Evolutionary conservation across 441 rosid species (phyloP).

Genomic region (Hura crepitans): DNA sequence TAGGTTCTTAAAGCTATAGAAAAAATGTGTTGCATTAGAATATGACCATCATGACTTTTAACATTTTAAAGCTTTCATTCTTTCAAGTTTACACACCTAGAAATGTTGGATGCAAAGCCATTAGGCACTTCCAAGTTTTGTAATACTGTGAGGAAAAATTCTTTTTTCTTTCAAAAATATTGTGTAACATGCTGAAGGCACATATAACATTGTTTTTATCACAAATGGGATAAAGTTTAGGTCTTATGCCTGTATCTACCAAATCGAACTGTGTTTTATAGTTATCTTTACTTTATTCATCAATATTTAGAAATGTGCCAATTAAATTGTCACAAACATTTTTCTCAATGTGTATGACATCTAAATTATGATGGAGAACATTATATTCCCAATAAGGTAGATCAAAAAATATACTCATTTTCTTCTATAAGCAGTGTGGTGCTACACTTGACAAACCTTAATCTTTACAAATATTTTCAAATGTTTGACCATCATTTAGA

Average conservation of each 20-base stretch:
- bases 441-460: no score
- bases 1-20: no score
- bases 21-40: no score
- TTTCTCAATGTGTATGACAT: neutral
- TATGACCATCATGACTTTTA: neutral
- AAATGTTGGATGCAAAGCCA: neutral
- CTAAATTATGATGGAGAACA: neutral
- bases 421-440: neutral
- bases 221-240: neutral
- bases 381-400: slow-evolving; percentile 8
- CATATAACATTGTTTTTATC: neutral
- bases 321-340: neutral
- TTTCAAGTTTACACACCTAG: neutral
- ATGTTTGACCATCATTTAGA: no score
- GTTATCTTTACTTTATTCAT: neutral
- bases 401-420: neutral
- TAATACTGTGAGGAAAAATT: neutral
- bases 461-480: no score
- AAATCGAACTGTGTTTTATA: neutral
- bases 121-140: neutral
- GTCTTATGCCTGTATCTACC: neutral
- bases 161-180: neutral
- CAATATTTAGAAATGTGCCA: neutral
- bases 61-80: no score
- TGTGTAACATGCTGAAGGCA: neutral